phyloP scores from a whole-genome alignment of 2,329 filamentous ascomycete genomes.

The Fusarium guadeloupense region DNA sequence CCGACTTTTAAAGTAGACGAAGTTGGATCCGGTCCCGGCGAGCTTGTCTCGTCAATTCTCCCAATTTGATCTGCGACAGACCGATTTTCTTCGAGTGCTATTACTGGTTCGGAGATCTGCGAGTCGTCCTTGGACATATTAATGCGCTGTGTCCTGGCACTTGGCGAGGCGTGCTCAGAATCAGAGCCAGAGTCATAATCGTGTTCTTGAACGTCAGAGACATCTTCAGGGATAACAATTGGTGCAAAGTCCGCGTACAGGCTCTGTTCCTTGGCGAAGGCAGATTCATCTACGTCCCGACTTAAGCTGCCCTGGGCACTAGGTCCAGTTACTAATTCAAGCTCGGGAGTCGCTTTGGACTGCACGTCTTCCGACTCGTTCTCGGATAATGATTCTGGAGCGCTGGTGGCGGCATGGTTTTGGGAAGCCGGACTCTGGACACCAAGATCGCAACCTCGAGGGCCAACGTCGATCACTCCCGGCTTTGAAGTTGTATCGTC shows the following conservation, averaged over 20 bases:
- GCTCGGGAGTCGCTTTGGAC: not conserved
- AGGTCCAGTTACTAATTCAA: not conserved
- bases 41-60: not conserved
- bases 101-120: not conserved
- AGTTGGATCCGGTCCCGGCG: not conserved
- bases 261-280: not conserved
- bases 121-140: not conserved
- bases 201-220: not conserved
- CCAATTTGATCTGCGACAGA: not conserved
- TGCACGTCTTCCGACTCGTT: slow-evolving; percentile 7
- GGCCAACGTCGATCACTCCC: not conserved
- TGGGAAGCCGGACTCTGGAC: not conserved
- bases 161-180: slow-evolving; percentile 9
- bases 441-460: not conserved
- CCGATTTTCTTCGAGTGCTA: not conserved
- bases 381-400: not conserved
- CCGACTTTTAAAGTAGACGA: slow-evolving; percentile 1
- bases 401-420: not conserved
- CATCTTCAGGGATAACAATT: not conserved
- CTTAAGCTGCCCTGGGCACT: not conserved
- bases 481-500: not conserved
- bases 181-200: not conserved
- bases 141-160: not conserved
- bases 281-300: not conserved
- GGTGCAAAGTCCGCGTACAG: not conserved